These are phyloP conservation scores for Lachancea thermotolerans DNA, from an alignment of 805 yeast species.

Conservation along the genomic window DNA sequence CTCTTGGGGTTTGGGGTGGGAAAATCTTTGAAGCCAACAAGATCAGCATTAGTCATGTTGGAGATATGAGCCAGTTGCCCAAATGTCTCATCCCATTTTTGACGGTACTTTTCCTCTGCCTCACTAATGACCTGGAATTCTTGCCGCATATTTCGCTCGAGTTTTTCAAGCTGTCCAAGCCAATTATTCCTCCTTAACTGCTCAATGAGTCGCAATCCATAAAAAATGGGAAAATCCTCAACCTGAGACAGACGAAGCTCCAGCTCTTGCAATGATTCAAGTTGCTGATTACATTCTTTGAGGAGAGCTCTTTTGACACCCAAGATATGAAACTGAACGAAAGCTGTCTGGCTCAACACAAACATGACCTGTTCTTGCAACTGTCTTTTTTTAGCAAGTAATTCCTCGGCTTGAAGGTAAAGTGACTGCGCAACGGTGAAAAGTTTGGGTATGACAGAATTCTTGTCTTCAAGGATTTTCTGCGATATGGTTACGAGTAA, in stretches of 20 bases:
- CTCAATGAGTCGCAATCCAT: conserved; percentile 65
- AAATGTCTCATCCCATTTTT: conserved; percentile 59
- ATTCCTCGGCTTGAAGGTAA: conserved; percentile 18
- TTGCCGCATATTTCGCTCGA: conserved; percentile 41
- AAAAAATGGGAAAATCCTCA: conserved; percentile 61
- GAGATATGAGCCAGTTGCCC: conserved; percentile 29
- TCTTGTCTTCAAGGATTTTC: conserved; percentile 9
- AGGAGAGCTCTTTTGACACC: conserved; percentile 28
- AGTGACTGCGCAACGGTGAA: conserved; percentile 26
- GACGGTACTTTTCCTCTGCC: conserved; percentile 49
- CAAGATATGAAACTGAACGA: conserved; percentile 34
- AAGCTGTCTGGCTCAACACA: conserved; percentile 29
- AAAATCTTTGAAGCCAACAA: background rate
- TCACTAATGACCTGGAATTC: conserved; percentile 50
- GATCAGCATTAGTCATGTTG: background rate
- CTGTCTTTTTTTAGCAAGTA: conserved; percentile 28
- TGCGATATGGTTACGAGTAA: conserved; percentile 7
- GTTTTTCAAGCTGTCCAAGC: conserved; percentile 27
- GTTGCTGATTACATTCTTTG: conserved; percentile 28
- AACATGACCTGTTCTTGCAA: conserved; percentile 30
- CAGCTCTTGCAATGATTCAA: conserved; percentile 22
- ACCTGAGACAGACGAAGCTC: conserved; percentile 34
- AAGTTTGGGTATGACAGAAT: conserved; percentile 14
- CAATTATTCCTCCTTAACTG: conserved; percentile 53
- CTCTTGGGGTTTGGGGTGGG: background rate